Evolutionary conservation across 2,329 filamentous ascomycete genomes (phyloP).

Genomic region (Metarhizium album): DNA sequence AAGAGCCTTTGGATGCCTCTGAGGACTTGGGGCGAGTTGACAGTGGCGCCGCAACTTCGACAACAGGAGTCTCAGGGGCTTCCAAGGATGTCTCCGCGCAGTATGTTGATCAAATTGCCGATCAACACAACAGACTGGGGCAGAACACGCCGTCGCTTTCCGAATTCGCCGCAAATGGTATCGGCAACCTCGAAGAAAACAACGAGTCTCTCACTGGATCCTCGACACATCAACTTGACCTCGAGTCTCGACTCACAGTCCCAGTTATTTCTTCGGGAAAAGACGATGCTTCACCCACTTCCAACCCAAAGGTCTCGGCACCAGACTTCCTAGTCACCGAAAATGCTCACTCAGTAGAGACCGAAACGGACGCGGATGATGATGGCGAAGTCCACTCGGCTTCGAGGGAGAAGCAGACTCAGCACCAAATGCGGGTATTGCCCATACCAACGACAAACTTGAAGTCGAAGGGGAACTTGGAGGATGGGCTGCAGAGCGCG

Average conservation of each 20-base stretch:
- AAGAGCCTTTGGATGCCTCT: neutral
- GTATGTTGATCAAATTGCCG: neutral
- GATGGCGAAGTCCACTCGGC: slow-evolving; percentile 17
- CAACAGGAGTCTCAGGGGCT: neutral
- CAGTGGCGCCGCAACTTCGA: neutral
- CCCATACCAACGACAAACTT: slow-evolving; percentile 41
- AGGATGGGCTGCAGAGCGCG: slow-evolving; percentile 76
- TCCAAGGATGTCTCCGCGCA: neutral
- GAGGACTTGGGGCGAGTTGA: neutral
- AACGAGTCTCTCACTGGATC: neutral
- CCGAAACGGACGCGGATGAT: slow-evolving; percentile 7
- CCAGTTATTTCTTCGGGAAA: slow-evolving; percentile 9
- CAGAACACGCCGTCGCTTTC: slow-evolving; percentile 10
- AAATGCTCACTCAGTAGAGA: neutral
- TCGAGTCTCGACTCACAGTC: slow-evolving; percentile 1
- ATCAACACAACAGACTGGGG: slow-evolving; percentile 7
- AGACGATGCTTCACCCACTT: slow-evolving; percentile 7
- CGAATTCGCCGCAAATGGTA: slow-evolving; percentile 12
- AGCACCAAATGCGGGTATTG: slow-evolving; percentile 31
- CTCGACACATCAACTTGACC: neutral
- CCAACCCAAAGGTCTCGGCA: slow-evolving; percentile 17
- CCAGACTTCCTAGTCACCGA: slow-evolving; percentile 16
- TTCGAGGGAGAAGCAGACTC: slow-evolving; percentile 17
- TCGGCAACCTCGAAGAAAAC: slow-evolving; percentile 5
- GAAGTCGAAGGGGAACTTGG: slow-evolving; percentile 49